Conservation (phyloP, 306 rosid species). For the Albizia julibrissin region DNA sequence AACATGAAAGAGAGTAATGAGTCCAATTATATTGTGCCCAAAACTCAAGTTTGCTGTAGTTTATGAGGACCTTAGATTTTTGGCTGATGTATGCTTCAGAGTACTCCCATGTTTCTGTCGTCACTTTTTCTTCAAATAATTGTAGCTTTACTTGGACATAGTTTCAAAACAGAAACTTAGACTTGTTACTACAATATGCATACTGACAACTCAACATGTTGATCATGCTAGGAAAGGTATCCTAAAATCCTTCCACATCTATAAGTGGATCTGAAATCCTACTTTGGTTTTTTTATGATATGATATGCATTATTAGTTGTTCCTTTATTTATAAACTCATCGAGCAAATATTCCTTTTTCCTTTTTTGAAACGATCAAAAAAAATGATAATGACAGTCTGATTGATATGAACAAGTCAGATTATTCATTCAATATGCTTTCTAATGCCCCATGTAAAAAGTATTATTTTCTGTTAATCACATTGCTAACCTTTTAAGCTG, state of each 20-base stretch:
- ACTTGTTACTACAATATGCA: not conserved
- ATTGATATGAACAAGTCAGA: not conserved
- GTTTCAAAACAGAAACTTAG: constrained; percentile 8
- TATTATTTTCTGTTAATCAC: not conserved
- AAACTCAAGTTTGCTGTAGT: constrained; percentile 21
- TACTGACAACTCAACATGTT: constrained; percentile 22
- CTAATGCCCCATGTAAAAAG: not conserved
- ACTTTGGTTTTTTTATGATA: constrained; percentile 15
- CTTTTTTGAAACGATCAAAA: not conserved
- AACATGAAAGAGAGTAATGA: not conserved
- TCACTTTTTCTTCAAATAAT: constrained; percentile 2
- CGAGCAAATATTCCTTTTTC: constrained; percentile 14
- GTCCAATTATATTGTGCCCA: not conserved
- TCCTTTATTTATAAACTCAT: constrained; percentile 6
- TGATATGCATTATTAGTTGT: constrained; percentile 7
- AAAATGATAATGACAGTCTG: not conserved
- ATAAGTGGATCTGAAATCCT: constrained; percentile 3
- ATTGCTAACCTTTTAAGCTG: constrained; percentile 9
- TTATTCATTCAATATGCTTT: constrained; percentile 24
- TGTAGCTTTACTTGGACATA: constrained; percentile 2
- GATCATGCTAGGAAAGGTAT: constrained; percentile 17
- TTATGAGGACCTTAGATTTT: not conserved
- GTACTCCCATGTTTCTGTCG: not conserved
- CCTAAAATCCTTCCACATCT: constrained; percentile 14
- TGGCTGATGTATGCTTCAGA: constrained; percentile 18